These are phyloP conservation scores for Chondrus crispus DNA, from an alignment of 23 red algal species.

Conservation along the genomic window DNA sequence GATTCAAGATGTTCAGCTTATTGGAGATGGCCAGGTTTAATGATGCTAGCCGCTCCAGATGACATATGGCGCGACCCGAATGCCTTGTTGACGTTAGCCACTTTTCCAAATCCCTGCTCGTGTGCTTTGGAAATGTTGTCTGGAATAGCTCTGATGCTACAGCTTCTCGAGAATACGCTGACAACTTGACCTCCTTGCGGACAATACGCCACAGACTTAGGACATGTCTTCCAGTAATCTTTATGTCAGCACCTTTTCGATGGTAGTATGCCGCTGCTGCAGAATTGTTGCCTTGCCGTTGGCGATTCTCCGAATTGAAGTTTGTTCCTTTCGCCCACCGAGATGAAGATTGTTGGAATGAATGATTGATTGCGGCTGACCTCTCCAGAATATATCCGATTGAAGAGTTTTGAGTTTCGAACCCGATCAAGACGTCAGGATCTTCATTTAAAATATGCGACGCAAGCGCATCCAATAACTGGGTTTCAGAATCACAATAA, in stretches of 20 bases:
- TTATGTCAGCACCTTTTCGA: conserved; percentile 73
- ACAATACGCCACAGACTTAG: conserved; percentile 91
- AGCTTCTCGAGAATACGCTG: conserved; percentile 66
- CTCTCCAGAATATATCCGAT: conserved; percentile 90
- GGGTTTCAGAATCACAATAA: conserved; percentile 37
- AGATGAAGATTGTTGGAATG: conserved; percentile 26
- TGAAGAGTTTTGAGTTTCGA: conserved; percentile 59
- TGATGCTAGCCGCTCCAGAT: conserved; percentile 12
- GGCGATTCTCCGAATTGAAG: neutral
- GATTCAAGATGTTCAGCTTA: conserved; percentile 68
- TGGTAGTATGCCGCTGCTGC: conserved; percentile 56
- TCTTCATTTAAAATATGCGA: conserved; percentile 36
- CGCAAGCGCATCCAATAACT: conserved; percentile 28
- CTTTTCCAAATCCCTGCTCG: conserved; percentile 30
- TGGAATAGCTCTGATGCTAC: conserved; percentile 75
- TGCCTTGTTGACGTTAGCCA: conserved; percentile 33
- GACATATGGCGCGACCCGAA: conserved; percentile 21
- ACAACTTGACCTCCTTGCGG: conserved; percentile 76
- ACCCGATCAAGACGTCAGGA: conserved; percentile 84
- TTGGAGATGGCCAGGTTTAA: conserved; percentile 61
- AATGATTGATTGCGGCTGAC: conserved; percentile 49
- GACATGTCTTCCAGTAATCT: conserved; percentile 85
- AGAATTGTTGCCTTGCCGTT: neutral
- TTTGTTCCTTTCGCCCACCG: conserved; percentile 37
- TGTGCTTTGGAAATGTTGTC: conserved; percentile 56